Evolutionary conservation across 768 basidiomycete species (phyloP), one percentile per base, ranked within the genome.

Genomic region (Harrya chromipes): DNA sequence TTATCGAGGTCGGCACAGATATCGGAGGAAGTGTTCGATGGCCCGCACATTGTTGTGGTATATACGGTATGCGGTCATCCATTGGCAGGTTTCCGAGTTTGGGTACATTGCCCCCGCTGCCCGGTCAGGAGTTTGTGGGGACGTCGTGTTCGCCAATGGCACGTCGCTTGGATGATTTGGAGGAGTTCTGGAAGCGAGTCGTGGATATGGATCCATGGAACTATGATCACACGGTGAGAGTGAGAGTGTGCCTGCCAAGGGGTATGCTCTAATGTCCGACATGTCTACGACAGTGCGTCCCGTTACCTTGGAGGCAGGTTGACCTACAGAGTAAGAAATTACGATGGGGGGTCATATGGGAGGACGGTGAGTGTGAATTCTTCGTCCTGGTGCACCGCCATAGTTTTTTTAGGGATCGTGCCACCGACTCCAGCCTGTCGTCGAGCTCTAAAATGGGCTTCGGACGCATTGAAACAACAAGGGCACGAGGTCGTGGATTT

Each of bases 11-110:
- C 26, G 69, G 73, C 7, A 73, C 77, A 6, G 79, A 80, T 52
- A 59, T 80, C 16, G 79, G 78, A 1, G 80, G 80, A 6, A 76
- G 75, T 17, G 65, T 74, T 13, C 69, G 80, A 40, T 71, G 76
- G 45, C 80, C 80, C 1, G 70, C 79, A 1, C 72, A 74, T 11
- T 74, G 68, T 40, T 77, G 74, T 56, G 80, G 78, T 4, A 39
- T 78, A 17, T 78, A 77, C 52, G 60, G 69, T 16, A 63, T 78
- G 58, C 72, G 71, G 27, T 66, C 72, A 4, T 68, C 72, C 11
- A 40, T 57, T 0, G 71, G 74, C 19, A 66, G 76, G 34, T 71
- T 74, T 49, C 75, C 74, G 0, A 48, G 50, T 12, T 46, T 59
- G 41, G 74, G 74, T 21, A 46, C 64, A 4, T 47, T 46, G 10